Evolutionary conservation across 805 yeast species (phyloP), one percentile per base, ranked within the genome.

Genomic region (Danielia oregonensis): DNA sequence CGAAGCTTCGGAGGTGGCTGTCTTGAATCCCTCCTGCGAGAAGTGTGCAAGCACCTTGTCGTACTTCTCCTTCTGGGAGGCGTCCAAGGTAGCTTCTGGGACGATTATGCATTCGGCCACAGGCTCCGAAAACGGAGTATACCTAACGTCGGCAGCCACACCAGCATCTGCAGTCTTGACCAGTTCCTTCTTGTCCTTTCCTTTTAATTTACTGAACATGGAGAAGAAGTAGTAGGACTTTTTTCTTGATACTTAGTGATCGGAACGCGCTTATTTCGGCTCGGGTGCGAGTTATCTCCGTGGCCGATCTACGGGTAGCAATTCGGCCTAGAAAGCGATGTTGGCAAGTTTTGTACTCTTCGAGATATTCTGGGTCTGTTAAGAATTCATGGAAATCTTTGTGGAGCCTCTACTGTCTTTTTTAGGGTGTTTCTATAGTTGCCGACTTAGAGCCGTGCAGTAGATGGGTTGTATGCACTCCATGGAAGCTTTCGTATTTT

Each of bases 1-100:
- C 14, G 64, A 59, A 15, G 71, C 70, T 49, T 79, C 86, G 15
- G 61, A 60, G 9, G 61, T 53, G 2, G 84, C 78, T 9, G 82
- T 54, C 16, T 49, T 54, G 31, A 83, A 55, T 4, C 62, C 75
- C 6, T 76, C 66, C 42, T 73, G 52, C 40, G 69, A 70, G 56
- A 87, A 85, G 59, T 86, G 79, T 29, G 63, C 55, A 36, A 81
- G 64, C 4, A 89, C 84, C n/a, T 58, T 53, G n/a, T 61, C 43
- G 51, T 82, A 89, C 61, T 80, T 81, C 15, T 54, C 58, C 43
- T 68, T 58, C 57, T 93, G 82, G 17, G 72, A 80, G 2, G 54
- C 53, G 2, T 75, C 63, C 26, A 89, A 65, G 17, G 54, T 53
- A 2, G 65, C 68, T 28, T 63, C 62, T 4, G 82, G 82, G 1